Evolutionary conservation across 192 early-diverging fungal genomes (phyloP).

Genomic region (Rhizophagus clarus): DNA sequence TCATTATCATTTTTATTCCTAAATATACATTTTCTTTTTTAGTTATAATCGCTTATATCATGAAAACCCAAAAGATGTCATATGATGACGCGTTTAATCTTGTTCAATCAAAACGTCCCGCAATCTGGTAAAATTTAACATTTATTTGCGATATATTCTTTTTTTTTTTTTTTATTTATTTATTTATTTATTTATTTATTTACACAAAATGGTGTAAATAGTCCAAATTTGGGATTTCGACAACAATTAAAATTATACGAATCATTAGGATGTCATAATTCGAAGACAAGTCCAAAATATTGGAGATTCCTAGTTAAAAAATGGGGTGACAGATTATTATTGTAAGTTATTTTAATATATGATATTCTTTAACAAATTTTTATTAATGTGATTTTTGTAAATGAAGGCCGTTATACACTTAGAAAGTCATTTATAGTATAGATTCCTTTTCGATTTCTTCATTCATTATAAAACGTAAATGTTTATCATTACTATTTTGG

Average conservation of each 20-base stretch:
- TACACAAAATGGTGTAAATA: no score
- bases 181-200: no score
- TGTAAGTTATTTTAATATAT: neutral
- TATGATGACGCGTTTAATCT: neutral
- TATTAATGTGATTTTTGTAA: no score
- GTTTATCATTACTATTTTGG: no score
- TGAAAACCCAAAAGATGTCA: neutral
- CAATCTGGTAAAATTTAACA: neutral
- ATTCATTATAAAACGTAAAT: no score
- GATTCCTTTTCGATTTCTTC: no score
- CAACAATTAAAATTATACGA: slow-evolving; percentile 19
- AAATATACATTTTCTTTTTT: neutral
- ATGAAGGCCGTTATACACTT: no score
- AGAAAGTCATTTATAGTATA: no score
- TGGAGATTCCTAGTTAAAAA: slow-evolving; percentile 11
- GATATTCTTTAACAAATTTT: neutral
- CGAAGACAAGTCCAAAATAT: slow-evolving; percentile 12
- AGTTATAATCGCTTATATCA: slow-evolving; percentile 25
- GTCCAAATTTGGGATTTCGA: slow-evolving; percentile 22
- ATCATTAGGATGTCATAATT: slow-evolving; percentile 1
- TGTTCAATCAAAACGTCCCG: neutral
- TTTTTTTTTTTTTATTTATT: no score
- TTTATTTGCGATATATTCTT: no score
- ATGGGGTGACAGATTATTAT: slow-evolving; percentile 3
- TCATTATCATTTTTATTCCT: no score